These are phyloP conservation scores for Lepiota subincarnata DNA, from an alignment of 768 basidiomycete species.

Conservation along the genomic window DNA sequence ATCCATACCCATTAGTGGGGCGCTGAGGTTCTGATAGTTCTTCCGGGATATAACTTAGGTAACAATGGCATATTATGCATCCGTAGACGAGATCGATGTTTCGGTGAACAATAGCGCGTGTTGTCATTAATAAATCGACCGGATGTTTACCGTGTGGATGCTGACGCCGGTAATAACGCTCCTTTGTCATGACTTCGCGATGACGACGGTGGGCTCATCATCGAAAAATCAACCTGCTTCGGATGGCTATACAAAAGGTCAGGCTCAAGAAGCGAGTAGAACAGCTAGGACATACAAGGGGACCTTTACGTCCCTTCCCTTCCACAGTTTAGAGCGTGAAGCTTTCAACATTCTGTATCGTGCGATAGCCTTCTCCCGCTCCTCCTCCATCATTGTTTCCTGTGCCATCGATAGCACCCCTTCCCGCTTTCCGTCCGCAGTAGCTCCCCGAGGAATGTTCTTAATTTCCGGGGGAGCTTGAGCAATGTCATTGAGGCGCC, in stretches of 20 bases:
- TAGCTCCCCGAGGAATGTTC: conserved; percentile 44
- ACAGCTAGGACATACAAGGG: background rate
- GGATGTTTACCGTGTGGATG: too few species aligned
- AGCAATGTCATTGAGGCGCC: conserved; percentile 67
- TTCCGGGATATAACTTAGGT: too few species aligned
- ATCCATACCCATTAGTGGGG: too few species aligned
- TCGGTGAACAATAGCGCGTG: too few species aligned
- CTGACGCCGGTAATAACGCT: too few species aligned
- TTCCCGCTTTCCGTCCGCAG: conserved; percentile 27
- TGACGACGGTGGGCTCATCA: too few species aligned
- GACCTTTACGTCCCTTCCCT: background rate
- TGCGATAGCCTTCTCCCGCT: conserved; percentile 64
- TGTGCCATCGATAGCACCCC: conserved; percentile 70
- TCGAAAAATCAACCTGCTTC: too few species aligned
- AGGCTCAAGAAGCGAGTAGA: background rate
- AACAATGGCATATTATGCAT: too few species aligned
- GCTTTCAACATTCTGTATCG: conserved; percentile 70
- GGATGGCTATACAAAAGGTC: background rate
- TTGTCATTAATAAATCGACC: too few species aligned
- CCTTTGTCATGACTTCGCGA: too few species aligned
- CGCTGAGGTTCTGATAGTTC: too few species aligned
- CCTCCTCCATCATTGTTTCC: conserved; percentile 71
- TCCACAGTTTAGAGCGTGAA: conserved; percentile 24
- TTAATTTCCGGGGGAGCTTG: conserved; percentile 63
- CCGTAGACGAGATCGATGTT: too few species aligned